Base-by-base conservation (phyloP, 306 rosid genomes). In the Mimosa bimucronata region DNA sequence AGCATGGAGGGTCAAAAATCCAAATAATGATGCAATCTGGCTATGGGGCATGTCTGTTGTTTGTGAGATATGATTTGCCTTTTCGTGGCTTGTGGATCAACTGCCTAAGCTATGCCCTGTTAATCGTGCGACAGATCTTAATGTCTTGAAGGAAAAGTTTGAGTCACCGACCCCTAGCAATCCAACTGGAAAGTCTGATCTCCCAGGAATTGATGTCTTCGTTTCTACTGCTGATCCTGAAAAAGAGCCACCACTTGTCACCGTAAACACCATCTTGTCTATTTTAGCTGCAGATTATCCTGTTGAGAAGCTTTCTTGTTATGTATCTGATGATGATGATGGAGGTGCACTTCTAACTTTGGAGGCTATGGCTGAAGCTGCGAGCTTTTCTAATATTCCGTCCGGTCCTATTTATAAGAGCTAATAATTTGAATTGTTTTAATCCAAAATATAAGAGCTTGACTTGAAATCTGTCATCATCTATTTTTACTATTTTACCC, bases 331-430 rank as follows among this genome's bases (percentile, higher is more conserved):
- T 66, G n/a, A n/a, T n/a, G n/a, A n/a, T n/a, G 98, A 94, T 81
- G 98, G 98, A 67, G 98, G 98, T 72, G 98, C 98, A 50, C 97
- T 94, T 80, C 72, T 94, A 77, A 94, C 98, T 55, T 94, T 94
- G 73, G 98, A 94, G 88, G 98, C 98, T 77, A 94, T 94, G 98
- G 98, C 98, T 14, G 98, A 94, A 82, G 98, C 98, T 73, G 98
- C 98, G 23, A 94, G 98, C 79, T 94, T 91, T 91, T 92, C 98
- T 52, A 92, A 94, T 76, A n/a, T n/a, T n/a, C n/a, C n/a, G n/a
- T n/a, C n/a, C n/a, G n/a, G n/a, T n/a, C n/a, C n/a, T n/a, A n/a
- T n/a, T n/a, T n/a, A n/a, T n/a, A n/a, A n/a, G n/a, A n/a, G n/a
- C n/a, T n/a, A n/a, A n/a, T n/a, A n/a, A n/a, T n/a, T n/a, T n/a